phyloP scores from a whole-genome alignment of 2,329 filamentous ascomycete genomes.

The Neoarthrinium moseri region DNA sequence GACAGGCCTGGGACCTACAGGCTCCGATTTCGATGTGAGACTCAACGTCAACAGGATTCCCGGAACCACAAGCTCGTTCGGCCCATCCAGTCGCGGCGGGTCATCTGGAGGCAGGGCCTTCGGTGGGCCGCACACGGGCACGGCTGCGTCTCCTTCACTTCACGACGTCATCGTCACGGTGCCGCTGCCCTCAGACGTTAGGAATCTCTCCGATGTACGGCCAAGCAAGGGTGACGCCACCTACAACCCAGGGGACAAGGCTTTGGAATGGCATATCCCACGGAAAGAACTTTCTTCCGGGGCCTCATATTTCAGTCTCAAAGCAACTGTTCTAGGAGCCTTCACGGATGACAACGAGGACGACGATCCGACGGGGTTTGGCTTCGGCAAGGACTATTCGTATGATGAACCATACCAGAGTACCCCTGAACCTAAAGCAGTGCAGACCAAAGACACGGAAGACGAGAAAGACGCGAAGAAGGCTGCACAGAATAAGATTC shows the following conservation, averaged over 20 bases:
- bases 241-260: conserved; percentile 70
- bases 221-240: conserved; percentile 80
- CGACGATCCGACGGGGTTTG: conserved; percentile 50
- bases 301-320: conserved; percentile 68
- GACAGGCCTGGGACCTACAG: conserved; percentile 71
- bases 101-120: conserved; percentile 38
- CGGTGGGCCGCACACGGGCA: conserved; percentile 48
- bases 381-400: conserved; percentile 49
- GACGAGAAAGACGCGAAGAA: conserved; percentile 53
- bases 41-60: conserved; percentile 70
- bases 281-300: conserved; percentile 72
- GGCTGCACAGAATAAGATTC: conserved; percentile 66
- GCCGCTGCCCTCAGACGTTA: conserved; percentile 74
- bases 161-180: conserved; percentile 78
- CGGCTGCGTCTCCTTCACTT: conserved; percentile 58
- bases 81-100: conserved; percentile 40
- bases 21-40: conserved; percentile 86
- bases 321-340: conserved; percentile 76
- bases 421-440: conserved; percentile 31
- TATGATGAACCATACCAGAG: conserved; percentile 59
- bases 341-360: conserved; percentile 47
- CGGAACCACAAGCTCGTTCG: conserved; percentile 36
- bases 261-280: conserved; percentile 80
- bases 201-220: conserved; percentile 80
- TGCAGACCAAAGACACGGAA: conserved; percentile 27